Base-by-base conservation (phyloP, 2,329 filamentous ascomycete genomes). In the Fusarium musae region DNA sequence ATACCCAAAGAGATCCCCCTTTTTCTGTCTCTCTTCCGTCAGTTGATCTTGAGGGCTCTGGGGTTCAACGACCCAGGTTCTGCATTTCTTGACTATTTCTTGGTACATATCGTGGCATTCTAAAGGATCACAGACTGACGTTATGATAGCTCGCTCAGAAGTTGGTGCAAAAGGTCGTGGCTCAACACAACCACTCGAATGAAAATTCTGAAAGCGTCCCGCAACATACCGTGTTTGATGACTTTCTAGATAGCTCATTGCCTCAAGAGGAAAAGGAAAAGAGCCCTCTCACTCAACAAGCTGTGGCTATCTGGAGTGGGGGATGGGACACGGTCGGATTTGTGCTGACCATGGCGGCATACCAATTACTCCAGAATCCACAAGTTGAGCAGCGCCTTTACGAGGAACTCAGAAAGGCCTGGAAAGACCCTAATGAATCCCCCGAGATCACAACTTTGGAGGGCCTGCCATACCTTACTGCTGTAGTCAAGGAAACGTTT, bases 321-420 rank as follows among this genome's bases (percentile, higher is more conserved):
- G 62, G 57, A 15, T 62, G 46, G 62, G 62, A 65, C n/a, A 46
- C 46, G 9, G 42, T 59, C 21, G 60, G 62, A 21, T 65, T 53
- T 15, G 39, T 40, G 4, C 19, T 62, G 23, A 62, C 40, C 15
- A 32, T 62, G 59, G 59, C 39, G 4, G 19, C 40, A 8, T 62
- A 59, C n/a, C 59, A 62, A n/a, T 30, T 63, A 9, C 40, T 59
- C 5, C 21, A n/a, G 9, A 34, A 63, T 23, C 59, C 26, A 3
- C 17, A 40, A 30, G 28, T 40, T 32, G 54, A 46, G 26, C 32
- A 59, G 17, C 53, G 53, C 9, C 52, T 59, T 10, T 39, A 47
- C 32, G 17, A 28, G 6, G 59, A 63, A 46, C 34, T 63, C 11
- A 63, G 34, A 4, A 28, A 34, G 21, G 26, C 11, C 4, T 62